Base-by-base conservation (phyloP, 1,139 yeast genomes). In the Meyerozyma smithsonii region DNA sequence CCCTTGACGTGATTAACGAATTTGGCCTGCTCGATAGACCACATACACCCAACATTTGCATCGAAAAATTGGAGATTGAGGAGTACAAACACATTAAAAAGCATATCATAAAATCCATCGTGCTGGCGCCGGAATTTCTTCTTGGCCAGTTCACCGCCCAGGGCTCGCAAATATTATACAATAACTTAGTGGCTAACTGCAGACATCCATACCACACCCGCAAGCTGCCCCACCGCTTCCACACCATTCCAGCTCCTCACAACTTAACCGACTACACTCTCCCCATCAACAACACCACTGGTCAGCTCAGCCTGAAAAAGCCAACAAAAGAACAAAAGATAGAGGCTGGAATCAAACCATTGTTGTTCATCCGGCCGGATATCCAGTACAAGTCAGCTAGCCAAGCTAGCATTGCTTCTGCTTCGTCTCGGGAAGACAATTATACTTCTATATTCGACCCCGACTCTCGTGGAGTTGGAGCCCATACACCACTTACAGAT, bases 1-100 rank as follows among this genome's bases (percentile, higher is more conserved):
- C 67, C 15, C 45, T 62, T 17, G 71, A 66, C 32, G 46, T 69
- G 40, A 54, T 69, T 42, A 69, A 68, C 49, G 74, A 69, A 61
- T 43, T 42, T 44, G 28, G 48, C 52, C 37, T 56, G 46, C 47
- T 69, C 63, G 46, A 45, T 47, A 12, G 38, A 58, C 28, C 56
- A 51, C 38, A 39, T 42, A 17, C 41, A 4, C 21, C 39, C 14
- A 39, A 35, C 32, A 21, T 37, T 14, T 30, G 32, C 11, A 37
- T 40, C 40, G 40, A 42, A 36, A 23, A 44, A 21, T 45, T 58
- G 7, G 67, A 62, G 37, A 41, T 46, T 33, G 39, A 42, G 21
- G 50, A 52, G 26, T 63, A 64, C 48, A 56, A 57, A 36, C 49
- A 48, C 43, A 65, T 68, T 39, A 67, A 62, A 43, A 61, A 57